phyloP scores from a whole-genome alignment of 768 basidiomycete species.

The Pleurotus giganteus region DNA sequence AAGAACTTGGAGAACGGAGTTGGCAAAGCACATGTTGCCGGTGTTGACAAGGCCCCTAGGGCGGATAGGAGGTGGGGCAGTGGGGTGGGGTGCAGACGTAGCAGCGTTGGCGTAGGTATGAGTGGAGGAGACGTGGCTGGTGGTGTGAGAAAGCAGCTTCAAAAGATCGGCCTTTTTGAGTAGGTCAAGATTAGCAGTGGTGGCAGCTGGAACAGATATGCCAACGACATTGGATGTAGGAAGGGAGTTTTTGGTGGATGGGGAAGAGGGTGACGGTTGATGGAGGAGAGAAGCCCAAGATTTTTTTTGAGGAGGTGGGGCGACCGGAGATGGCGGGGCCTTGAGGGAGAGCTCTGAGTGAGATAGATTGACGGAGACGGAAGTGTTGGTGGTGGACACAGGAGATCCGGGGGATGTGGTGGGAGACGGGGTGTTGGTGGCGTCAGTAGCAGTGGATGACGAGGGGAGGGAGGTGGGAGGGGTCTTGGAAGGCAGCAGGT shows the following conservation, averaged over 20 bases:
- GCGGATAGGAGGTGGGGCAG: conserved; percentile 35
- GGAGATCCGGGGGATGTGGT: conserved; percentile 58
- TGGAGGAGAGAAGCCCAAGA: conserved; percentile 77
- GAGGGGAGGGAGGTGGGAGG: conserved; percentile 9
- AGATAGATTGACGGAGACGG: conserved; percentile 41
- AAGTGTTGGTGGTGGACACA: conserved; percentile 53
- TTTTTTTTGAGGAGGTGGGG: conserved; percentile 46
- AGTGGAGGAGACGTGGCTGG: conserved; percentile 18
- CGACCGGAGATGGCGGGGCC: conserved; percentile 14
- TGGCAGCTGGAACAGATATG: conserved; percentile 64
- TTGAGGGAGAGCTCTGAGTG: conserved; percentile 21
- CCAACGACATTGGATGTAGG: conserved; percentile 74
- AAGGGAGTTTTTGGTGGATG: conserved; percentile 40
- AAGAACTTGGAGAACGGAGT: conserved; percentile 87
- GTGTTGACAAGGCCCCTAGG: conserved; percentile 89
- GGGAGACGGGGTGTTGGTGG: conserved; percentile 18
- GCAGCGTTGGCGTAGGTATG: conserved; percentile 20
- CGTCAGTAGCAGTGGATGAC: conserved; percentile 20
- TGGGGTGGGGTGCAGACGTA: conserved; percentile 11
- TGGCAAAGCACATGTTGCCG: conserved; percentile 98
- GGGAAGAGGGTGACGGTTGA: conserved; percentile 33
- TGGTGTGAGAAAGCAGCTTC: conserved; percentile 44
- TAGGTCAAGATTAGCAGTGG: conserved; percentile 21
- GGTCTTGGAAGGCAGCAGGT: background rate
- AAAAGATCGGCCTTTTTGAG: conserved; percentile 50